Conservation (phyloP, 345 rosid species). For the Bruguiera gymnorhiza region DNA sequence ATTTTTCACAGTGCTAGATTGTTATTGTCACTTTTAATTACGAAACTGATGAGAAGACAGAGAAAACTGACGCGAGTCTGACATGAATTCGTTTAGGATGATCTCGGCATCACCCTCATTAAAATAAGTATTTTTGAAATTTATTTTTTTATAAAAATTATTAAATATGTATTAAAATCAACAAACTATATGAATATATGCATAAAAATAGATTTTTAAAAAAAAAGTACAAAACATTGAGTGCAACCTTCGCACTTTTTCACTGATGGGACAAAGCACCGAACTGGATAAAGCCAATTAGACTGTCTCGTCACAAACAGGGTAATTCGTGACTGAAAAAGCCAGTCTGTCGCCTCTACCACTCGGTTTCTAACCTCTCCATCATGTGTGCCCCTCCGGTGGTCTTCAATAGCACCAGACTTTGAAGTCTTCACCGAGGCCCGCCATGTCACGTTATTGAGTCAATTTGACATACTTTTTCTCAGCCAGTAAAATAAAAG, state of each 20-base stretch:
- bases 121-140: no score
- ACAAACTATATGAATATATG: not conserved
- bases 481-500: not conserved
- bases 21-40: not conserved
- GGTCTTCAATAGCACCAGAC: constrained; percentile 16
- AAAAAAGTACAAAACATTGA: not conserved
- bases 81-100: no score
- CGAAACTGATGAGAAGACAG: no score
- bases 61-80: no score
- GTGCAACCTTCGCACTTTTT: not conserved
- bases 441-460: constrained; percentile 16
- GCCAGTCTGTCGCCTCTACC: constrained; percentile 15
- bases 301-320: no score
- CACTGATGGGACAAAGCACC: not conserved
- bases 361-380: constrained; percentile 7
- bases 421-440: constrained; percentile 11
- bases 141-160: not conserved
- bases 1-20: not conserved
- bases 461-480: constrained; percentile 11
- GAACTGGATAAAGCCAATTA: no score
- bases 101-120: no score
- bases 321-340: constrained; percentile 1
- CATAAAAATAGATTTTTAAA: not conserved
- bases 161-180: not conserved
- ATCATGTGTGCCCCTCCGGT: constrained; percentile 6